Conservation (phyloP, 2,329 filamentous ascomycete species). For the Calonectria hawksworthii region DNA sequence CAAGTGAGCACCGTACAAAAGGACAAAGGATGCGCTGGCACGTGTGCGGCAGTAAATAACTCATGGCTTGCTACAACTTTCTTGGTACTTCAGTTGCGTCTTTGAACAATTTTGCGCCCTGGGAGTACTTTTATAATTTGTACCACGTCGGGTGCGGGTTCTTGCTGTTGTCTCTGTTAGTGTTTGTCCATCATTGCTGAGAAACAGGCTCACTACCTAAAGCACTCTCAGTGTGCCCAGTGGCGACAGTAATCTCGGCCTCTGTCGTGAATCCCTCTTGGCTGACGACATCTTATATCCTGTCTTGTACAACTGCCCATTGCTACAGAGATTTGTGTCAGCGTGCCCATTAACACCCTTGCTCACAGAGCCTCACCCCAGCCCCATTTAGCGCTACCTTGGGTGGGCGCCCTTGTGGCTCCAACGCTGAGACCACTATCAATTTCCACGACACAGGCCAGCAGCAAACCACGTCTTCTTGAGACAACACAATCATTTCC, state of each 20-base stretch:
- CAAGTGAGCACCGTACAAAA: not conserved
- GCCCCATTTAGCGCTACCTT: not conserved
- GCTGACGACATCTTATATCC: conserved; percentile 4
- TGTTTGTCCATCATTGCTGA: not conserved
- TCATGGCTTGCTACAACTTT: not conserved
- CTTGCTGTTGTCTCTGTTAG: not conserved
- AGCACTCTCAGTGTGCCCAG: too few species aligned
- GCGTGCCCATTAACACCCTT: not conserved
- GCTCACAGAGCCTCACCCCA: not conserved
- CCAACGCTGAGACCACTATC: conserved; percentile 12
- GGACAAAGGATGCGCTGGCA: conserved; percentile 7
- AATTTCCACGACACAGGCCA: not conserved
- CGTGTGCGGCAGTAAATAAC: not conserved
- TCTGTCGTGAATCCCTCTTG: not conserved
- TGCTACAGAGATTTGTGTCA: not conserved
- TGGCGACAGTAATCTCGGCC: not conserved
- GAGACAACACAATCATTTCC: not conserved
- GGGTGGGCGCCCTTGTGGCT: not conserved
- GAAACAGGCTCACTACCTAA: not conserved
- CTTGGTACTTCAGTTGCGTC: not conserved
- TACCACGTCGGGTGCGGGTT: not conserved
- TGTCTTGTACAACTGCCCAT: not conserved
- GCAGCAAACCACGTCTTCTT: not conserved
- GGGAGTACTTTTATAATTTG: not conserved
- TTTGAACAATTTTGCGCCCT: not conserved